Base-by-base conservation (phyloP, 148 eudicot genomes). In the Bassia scoparia region DNA sequence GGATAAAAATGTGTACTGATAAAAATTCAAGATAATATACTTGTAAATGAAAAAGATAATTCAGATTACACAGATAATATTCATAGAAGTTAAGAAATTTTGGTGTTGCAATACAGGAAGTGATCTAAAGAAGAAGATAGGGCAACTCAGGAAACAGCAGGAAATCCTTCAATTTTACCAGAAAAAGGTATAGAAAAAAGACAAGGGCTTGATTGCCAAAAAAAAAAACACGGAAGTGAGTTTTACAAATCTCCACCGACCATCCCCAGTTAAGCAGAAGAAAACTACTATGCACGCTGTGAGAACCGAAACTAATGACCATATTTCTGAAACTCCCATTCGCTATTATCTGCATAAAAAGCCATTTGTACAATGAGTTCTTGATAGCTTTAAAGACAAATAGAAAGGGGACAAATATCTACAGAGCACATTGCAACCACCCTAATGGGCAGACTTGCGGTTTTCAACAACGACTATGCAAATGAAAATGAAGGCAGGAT, bases 251-350 rank as follows among this genome's bases (percentile, higher is more conserved):
- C 62, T 4, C 16, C 62, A 41, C 46, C 60, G 12, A 55, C 35
- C 62, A 58, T 58, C 34, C 62, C 16, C 20, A 11, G 10, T 14
- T 27, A 20, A 26, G 65, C 37, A 27, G 38, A 61, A 31, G 10
- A 31, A 15, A 4, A 26, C 58, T 18, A 12, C 33, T 29, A 13
- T 15, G 3, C 21, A 61, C 11, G 30, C 21, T 18, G n/a, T 38
- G n/a, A 31, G 2, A 61, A 61, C 26, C 34, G 21, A 62, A 44
- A 27, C 81, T 85, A 91, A 71, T 87, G 97, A 61, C 97, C 94
- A 69, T 91, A 91, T 83, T 91, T 91, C 85, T 89, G 95, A 70
- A 92, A 92, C 83, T 92, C 97, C 97, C 97, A 92, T 79, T 92
- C 97, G 38, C 92, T 89, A 80, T 89, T 89, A 79, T 92, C 97